Percentiles rank a stretch among this genome's conserved stretches.
Conservation (phyloP, 768 basidiomycete genomes). For the Suillus occidentalis region DNA sequence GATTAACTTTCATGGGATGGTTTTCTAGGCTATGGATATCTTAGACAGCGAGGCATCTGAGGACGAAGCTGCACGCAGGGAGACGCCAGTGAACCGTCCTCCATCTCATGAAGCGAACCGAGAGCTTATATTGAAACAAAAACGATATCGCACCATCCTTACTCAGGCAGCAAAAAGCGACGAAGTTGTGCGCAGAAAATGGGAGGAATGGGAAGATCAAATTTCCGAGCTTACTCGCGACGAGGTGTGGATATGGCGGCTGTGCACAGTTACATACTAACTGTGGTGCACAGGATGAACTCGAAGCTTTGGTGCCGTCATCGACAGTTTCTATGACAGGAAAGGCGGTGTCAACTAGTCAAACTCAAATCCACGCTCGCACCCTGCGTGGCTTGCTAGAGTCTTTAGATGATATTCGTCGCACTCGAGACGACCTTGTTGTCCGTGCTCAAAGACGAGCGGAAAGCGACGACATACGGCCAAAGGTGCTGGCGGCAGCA, state of each 20-base stretch:
- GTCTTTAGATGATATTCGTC: constrained; percentile 70
- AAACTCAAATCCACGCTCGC: constrained; percentile 66
- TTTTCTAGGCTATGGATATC: constrained; percentile 77
- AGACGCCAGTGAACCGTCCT: constrained; percentile 46
- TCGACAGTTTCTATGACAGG: constrained; percentile 45
- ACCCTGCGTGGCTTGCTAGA: constrained; percentile 74
- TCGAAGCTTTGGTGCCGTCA: constrained; percentile 70
- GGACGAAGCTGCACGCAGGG: constrained; percentile 68
- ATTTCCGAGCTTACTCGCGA: constrained; percentile 72
- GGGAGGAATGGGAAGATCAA: constrained; percentile 82
- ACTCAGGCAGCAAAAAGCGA: constrained; percentile 75
- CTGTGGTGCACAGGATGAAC: constrained; percentile 46
- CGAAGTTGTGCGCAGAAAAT: constrained; percentile 73
- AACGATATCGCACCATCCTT: constrained; percentile 71
- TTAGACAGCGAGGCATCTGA: constrained; percentile 89
- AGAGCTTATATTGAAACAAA: constrained; percentile 68
- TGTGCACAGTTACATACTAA: constrained; percentile 6
- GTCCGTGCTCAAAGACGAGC: constrained; percentile 61
- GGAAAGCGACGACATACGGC: constrained; percentile 70
- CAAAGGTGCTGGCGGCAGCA: constrained; percentile 65
- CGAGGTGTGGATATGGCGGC: constrained; percentile 37
- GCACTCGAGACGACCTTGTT: constrained; percentile 60
- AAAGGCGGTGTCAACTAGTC: constrained; percentile 37
- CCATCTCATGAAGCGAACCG: constrained; percentile 81
- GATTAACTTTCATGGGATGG: constrained; percentile 1